A percentile compares a stretch with the other conserved stretches of the same genome.
Conservation (phyloP, 768 basidiomycete species). For the Lactifluus rugatus region DNA sequence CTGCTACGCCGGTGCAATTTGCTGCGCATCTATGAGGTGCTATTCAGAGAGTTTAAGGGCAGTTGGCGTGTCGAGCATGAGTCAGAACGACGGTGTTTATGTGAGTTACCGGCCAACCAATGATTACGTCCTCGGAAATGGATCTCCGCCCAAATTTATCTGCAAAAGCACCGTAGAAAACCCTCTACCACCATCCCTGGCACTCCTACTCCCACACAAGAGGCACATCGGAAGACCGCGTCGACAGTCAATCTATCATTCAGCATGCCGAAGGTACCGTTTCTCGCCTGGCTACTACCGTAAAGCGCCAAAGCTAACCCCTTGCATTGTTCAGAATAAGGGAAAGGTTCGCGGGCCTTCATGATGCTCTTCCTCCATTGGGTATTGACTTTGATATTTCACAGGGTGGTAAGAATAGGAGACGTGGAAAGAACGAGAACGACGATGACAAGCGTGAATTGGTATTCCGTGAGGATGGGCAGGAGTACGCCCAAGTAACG, state of each 20-base stretch:
- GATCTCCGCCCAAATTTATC: constrained; percentile 12
- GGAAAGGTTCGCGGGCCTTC: constrained; percentile 45
- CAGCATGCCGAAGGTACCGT: constrained; percentile 18
- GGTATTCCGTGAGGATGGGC: constrained; percentile 97
- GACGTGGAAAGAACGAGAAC: constrained; percentile 99
- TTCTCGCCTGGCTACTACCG: neutral
- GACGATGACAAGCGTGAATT: constrained; percentile 98
- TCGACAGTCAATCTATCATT: neutral
- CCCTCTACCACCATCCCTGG: neutral
- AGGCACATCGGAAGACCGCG: neutral
- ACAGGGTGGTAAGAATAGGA: constrained; percentile 97
- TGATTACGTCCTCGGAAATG: neutral
- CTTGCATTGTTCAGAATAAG: constrained; percentile 43
- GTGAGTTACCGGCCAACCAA: neutral
- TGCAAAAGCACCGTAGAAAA: too few relatives aligned
- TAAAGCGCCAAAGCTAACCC: neutral
- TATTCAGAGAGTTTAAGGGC: too few relatives aligned
- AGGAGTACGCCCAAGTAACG: constrained; percentile 95
- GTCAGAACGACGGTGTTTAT: too few relatives aligned
- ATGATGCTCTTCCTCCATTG: neutral
- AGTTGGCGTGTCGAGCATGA: too few relatives aligned
- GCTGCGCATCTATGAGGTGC: too few relatives aligned
- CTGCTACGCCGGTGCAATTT: too few relatives aligned
- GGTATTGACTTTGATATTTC: constrained; percentile 5
- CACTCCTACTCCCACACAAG: neutral